These are phyloP conservation scores for Cucurbita moschata DNA, from an alignment of 306 rosid genomes.

Conservation along the genomic window DNA sequence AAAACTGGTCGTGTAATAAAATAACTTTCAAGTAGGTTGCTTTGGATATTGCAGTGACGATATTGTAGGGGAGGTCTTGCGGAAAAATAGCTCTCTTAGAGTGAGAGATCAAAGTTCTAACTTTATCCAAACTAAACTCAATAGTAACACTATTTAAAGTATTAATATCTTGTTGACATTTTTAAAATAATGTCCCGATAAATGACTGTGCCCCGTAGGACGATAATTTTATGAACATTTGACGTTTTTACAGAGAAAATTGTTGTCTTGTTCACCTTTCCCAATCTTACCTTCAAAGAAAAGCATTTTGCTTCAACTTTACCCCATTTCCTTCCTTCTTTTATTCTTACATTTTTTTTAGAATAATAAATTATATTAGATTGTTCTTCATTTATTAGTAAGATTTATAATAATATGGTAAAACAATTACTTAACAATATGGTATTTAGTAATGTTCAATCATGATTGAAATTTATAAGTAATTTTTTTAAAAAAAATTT, in stretches of 20 bases:
- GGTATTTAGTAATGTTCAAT: not conserved
- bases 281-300: not conserved
- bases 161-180: too few species aligned
- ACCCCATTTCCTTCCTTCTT: not conserved
- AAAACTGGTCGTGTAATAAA: too few species aligned
- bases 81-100: too few species aligned
- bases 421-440: not conserved
- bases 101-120: too few species aligned
- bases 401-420: not conserved
- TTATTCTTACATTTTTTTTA: not conserved
- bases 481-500: not conserved
- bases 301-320: slow-evolving; percentile 1
- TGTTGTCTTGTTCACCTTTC: not conserved
- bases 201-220: too few species aligned
- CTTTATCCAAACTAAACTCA: too few species aligned
- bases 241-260: not conserved
- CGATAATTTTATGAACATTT: not conserved
- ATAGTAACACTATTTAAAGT: too few species aligned
- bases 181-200: too few species aligned
- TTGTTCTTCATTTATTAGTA: not conserved
- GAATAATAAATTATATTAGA: not conserved
- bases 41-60: too few species aligned
- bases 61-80: too few species aligned
- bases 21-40: too few species aligned
- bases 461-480: not conserved